Evolutionary conservation across 2,329 filamentous ascomycete species (phyloP), one percentile per base, ranked within the genome.

Genomic region (Diaporthe ilicicola): DNA sequence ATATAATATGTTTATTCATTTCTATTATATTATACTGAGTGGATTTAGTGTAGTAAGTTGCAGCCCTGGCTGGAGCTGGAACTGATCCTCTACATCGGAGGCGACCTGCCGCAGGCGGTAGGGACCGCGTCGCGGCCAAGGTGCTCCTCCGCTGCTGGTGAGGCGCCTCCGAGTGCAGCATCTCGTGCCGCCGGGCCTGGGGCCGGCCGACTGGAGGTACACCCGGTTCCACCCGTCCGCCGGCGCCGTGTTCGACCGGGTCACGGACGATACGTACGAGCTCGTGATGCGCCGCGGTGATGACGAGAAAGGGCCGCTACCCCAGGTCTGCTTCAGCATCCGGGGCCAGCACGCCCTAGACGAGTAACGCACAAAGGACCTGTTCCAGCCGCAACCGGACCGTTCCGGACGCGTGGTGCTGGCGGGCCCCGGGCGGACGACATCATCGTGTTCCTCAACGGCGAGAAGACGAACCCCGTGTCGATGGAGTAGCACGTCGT

Each of bases 371-470:
- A 55, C 67, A 8, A 69, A 37, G 24, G 46, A 53, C 15, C 12
- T 69, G 2, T 53, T 69, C 17, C 15, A 54, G 32, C 46, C 46
- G 8, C 77, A 79, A 79, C 62, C 75, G 75, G 2, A 73, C 69
- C 1, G 53, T 76, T 0, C 67, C 76, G 2, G 70, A 78, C n/a
- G 53, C 71, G 9, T 79, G 78, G 78, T 64, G 73, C 8, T 79
- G 76, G 74, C 72, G 73, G 4, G 76, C 76, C 76, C 7, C 75
- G 77, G 1, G 75, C 76, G 7, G 78, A 79, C 70, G 77, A 79
- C 22, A 79, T 79, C 10, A 76, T 78, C 62, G 74, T 78, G 12
- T 77, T 77, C 54, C 72, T 75, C 1, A 81, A 75, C 72, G 79
- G 75, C 22, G 77, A 79, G 37, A 80, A 78, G 61, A 75, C 75